These are phyloP conservation scores for Penicillium verrucosum DNA, from an alignment of 2,329 filamentous ascomycete species.

Conservation along the genomic window DNA sequence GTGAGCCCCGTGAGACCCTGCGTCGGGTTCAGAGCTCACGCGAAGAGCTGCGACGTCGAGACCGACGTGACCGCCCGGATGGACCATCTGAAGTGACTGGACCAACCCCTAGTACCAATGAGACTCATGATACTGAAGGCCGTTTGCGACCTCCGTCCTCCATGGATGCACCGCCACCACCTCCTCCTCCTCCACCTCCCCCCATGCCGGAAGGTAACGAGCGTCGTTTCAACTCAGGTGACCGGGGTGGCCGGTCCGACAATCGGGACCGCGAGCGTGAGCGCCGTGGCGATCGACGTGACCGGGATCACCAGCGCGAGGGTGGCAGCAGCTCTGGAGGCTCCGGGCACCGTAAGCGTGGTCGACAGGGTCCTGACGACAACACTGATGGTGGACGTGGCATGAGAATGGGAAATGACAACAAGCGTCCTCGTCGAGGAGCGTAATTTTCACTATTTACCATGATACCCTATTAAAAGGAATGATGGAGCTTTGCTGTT, in stretches of 20 bases:
- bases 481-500: slow-evolving; percentile 1
- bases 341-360: slow-evolving; percentile 37
- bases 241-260: slow-evolving; percentile 30
- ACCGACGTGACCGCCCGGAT: slow-evolving; percentile 38
- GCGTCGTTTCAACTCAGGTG: slow-evolving; percentile 35
- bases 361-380: slow-evolving; percentile 36
- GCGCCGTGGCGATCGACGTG: slow-evolving; percentile 35
- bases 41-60: slow-evolving; percentile 36
- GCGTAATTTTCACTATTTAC: slow-evolving; percentile 21
- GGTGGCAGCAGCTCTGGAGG: slow-evolving; percentile 24
- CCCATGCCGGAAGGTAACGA: slow-evolving; percentile 29
- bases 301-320: slow-evolving; percentile 32
- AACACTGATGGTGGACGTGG: slow-evolving; percentile 31
- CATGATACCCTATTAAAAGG: background rate
- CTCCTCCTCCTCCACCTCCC: slow-evolving; percentile 32
- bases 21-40: slow-evolving; percentile 33
- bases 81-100: slow-evolving; percentile 21
- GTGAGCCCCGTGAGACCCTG: slow-evolving; percentile 31
- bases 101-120: slow-evolving; percentile 4
- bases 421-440: slow-evolving; percentile 42
- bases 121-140: slow-evolving; percentile 30
- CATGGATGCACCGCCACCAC: slow-evolving; percentile 28
- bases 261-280: slow-evolving; percentile 35
- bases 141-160: slow-evolving; percentile 36
- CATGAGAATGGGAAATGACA: slow-evolving; percentile 41